Evolutionary conservation across 805 yeast species (phyloP), one percentile per base, ranked within the genome.

Genomic region (Saccharomycopsis malanga): DNA sequence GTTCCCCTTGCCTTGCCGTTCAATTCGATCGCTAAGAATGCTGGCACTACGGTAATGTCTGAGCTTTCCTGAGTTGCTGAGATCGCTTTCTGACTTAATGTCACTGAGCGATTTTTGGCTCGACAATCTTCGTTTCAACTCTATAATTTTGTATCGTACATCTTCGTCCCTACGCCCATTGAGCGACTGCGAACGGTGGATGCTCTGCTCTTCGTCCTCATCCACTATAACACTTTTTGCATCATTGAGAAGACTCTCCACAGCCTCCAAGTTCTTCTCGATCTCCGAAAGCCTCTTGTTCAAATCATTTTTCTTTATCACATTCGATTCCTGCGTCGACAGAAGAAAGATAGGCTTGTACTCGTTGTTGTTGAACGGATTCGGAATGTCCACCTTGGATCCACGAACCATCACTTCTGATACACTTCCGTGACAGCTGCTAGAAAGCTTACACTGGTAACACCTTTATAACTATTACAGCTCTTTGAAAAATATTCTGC

Each of bases 341-440:
- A 42, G 50, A 3, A 51, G 37, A 32, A 51, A 51, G 23, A 51
- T 51, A 17, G 54, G 54, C 30, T 48, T 48, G 35, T 51, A 51
- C 42, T 48, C 51, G 38, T 39, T 51, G 43, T 51, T 49, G 30
- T 49, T 48, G 49, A 51, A 51, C 12, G 54, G 54, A 36, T 51
- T 51, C 17, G 54, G 54, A 21, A 51, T 51, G 34, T 48, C 51
- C 15, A 44, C 48, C 39, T 38, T 24, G 34, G 34, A 24, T 9
- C 27, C 21, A 15, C 49, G 39, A 23, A 39, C 45, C 49, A 44
- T 44, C 7, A 17, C 38, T 15, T 42, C n/a, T 7, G 30, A 7
- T 12, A 12, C 30, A 27, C 30, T 27, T n/a, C n/a, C n/a, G n/a
- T n/a, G n/a, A n/a, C n/a, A n/a, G n/a, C n/a, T n/a, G n/a, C n/a